These are phyloP conservation scores for Macadamia integrifolia DNA, from an alignment of 164 flowering plant species.

Conservation along the genomic window DNA sequence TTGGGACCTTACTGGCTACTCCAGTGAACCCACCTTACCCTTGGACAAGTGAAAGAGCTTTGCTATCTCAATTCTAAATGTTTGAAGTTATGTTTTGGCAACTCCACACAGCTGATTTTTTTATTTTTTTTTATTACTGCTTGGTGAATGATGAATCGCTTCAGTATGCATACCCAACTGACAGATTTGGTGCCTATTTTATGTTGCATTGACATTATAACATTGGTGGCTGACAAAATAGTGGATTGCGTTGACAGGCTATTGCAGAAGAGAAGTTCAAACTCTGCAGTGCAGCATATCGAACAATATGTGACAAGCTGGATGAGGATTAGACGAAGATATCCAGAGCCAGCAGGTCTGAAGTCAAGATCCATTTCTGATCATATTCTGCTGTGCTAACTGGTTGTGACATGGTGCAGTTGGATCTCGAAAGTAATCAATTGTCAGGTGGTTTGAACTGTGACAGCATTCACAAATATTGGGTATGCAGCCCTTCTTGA, in stretches of 20 bases:
- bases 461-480: not conserved
- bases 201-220: not conserved
- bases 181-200: not conserved
- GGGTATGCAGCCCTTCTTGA: not conserved
- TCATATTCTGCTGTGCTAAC: not conserved
- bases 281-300: constrained; percentile 62
- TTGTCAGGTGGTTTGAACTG: not conserved
- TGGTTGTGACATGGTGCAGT: not conserved
- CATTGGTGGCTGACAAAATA: not conserved
- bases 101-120: no score
- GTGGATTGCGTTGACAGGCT: constrained; percentile 26
- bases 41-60: no score
- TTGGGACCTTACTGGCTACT: no score
- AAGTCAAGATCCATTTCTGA: not conserved
- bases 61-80: no score
- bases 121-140: no score
- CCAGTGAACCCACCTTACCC: no score
- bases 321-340: constrained; percentile 8
- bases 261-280: constrained; percentile 74
- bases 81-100: no score
- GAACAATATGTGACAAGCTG: constrained; percentile 52
- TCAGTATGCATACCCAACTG: not conserved
- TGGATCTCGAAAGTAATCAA: not conserved
- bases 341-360: not conserved
- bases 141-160: no score